Evolutionary conservation across 2,329 filamentous ascomycete genomes (phyloP), one percentile per base, ranked within the genome.

Genomic region (Epichloe coenophiala): DNA sequence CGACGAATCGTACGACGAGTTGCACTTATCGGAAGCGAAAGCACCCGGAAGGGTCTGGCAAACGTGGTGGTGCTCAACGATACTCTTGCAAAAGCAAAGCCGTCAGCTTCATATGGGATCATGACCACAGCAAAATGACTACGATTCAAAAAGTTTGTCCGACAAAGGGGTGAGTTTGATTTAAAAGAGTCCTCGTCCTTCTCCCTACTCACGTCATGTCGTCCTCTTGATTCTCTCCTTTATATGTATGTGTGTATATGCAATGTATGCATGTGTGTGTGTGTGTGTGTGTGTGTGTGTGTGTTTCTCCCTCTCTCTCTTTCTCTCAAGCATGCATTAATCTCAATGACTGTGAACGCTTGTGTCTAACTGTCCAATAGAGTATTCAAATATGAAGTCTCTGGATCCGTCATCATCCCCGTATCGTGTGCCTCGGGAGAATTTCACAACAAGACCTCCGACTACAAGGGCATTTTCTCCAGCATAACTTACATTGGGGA

Each of bases 91-190:
- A 72, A 42, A 59, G 72, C 57, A 11, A 47, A 1, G 49, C 60
- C 8, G 62, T 72, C 54, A 61, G 70, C 53, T 77, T 77, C 53
- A 68, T 74, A 54, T 76, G 63, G 63, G 43, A 59, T 12, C 43
- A 57, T 21, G 48, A 56, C 4, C 40, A 55, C 4, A 54, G 55
- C 31, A 60, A 61, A 38, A 54, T 76, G 42, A 68, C 65, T 15
- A 54, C 75, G 59, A 62, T 74, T 43, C 71, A 77, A 63, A 63
- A 63, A 31, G 63, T 69, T 13, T 77, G 74, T 57, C 63, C 68
- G 1, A 23, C 55, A 1, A 55, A 64, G 4, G 68, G 65, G 69
- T 71, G 61, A 57, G 66, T 59, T 8, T 31, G 27, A 31, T 31
- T 31, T 9, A 0, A 11, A 31, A 1, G 27, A 4, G 9, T 11